These are phyloP conservation scores for Aspergillus bombycis DNA, from an alignment of 2,329 filamentous ascomycete species.

Conservation along the genomic window DNA sequence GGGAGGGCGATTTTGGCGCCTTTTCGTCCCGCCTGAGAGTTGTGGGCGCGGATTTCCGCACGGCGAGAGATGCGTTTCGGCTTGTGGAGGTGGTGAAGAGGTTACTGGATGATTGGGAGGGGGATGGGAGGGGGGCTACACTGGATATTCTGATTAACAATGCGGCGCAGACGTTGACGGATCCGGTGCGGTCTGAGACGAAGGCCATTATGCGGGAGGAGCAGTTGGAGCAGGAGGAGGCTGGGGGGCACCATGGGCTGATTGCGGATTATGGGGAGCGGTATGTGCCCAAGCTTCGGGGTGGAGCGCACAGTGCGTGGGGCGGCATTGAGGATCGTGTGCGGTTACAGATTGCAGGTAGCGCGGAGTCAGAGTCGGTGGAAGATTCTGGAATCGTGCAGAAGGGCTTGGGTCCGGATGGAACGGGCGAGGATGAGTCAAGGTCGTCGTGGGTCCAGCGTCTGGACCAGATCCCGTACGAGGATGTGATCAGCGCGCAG, in stretches of 20 bases:
- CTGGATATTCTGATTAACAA: constrained; percentile 45
- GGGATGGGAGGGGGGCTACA: background rate
- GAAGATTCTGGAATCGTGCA: background rate
- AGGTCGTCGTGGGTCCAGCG: constrained; percentile 41
- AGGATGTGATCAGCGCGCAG: constrained; percentile 43
- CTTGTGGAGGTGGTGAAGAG: constrained; percentile 28
- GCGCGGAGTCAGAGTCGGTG: background rate
- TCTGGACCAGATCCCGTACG: constrained; percentile 43
- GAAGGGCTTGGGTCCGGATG: constrained; percentile 18
- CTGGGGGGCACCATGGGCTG: no score
- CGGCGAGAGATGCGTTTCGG: constrained; percentile 35
- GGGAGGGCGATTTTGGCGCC: constrained; percentile 15
- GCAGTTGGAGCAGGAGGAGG: background rate
- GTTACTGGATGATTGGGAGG: constrained; percentile 26
- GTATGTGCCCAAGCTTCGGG: background rate
- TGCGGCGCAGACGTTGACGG: constrained; percentile 44
- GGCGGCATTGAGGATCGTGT: constrained; percentile 3
- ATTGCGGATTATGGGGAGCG: background rate
- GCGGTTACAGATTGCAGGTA: background rate
- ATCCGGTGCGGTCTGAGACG: constrained; percentile 35
- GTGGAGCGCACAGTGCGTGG: constrained; percentile 1
- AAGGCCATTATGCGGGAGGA: constrained; percentile 30
- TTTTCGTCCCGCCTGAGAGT: constrained; percentile 27
- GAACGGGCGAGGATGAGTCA: constrained; percentile 3
- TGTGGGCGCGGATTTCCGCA: constrained; percentile 40